Percentiles rank a stretch among this genome's conserved stretches.
Conservation (phyloP, 2,329 filamentous ascomycete species). For the Tympanopsis confertula region DNA sequence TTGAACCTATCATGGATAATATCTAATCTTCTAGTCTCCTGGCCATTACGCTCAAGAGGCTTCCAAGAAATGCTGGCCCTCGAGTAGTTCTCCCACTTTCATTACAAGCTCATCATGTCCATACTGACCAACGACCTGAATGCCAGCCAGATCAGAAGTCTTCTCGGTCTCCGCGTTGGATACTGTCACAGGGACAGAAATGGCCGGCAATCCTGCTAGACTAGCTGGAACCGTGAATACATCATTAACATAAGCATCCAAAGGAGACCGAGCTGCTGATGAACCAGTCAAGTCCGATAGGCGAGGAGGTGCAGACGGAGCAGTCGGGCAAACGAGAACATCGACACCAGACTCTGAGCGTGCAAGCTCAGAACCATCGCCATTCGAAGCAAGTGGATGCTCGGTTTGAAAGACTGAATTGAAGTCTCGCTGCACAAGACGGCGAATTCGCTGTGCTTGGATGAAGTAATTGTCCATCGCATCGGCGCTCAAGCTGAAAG, state of each 20-base stretch:
- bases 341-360: no score
- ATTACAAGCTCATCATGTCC: constrained; percentile 1
- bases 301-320: neutral
- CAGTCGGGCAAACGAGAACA: neutral
- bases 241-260: constrained; percentile 1
- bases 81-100: neutral
- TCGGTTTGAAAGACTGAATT: neutral
- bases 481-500: constrained; percentile 1
- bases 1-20: no score
- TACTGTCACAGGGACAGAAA: neutral
- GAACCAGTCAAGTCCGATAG: neutral
- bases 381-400: neutral
- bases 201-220: neutral
- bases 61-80: no score
- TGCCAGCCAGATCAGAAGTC: neutral
- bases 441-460: constrained; percentile 1
- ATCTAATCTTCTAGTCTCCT: no score
- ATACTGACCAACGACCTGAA: neutral
- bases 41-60: no score
- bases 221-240: constrained; percentile 1
- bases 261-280: neutral
- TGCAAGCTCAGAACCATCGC: neutral
- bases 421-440: constrained; percentile 1
- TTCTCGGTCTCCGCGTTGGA: no score
- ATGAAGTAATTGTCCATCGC: constrained; percentile 1